These are phyloP conservation scores for Sphagnum fallax DNA, from an alignment of 228 moss, liverwort and hornwort species.

Conservation along the genomic window DNA sequence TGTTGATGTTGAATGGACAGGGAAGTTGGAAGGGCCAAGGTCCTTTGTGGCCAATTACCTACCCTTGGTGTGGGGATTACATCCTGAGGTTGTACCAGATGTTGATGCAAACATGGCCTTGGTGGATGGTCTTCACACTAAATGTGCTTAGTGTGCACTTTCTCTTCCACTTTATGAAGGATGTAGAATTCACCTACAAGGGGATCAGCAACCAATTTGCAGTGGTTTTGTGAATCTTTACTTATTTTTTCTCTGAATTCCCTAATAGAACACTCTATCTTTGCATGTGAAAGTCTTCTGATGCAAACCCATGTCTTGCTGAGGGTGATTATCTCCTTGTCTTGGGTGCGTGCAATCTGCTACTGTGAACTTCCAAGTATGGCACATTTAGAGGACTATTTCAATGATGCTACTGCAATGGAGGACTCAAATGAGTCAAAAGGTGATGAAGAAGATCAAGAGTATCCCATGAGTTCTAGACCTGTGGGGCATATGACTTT, in stretches of 20 bases:
- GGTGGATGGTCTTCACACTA: neutral
- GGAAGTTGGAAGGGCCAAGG: conserved; percentile 58
- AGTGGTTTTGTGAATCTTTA: too few species aligned
- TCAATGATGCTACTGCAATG: conserved; percentile 85
- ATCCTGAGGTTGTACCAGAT: conserved; percentile 72
- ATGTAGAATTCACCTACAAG: neutral
- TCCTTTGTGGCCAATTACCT: conserved; percentile 68
- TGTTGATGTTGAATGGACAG: conserved; percentile 28
- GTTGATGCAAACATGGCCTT: conserved; percentile 40
- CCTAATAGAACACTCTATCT: too few species aligned
- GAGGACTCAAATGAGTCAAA: conserved; percentile 54
- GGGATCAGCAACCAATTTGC: neutral
- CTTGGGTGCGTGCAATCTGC: too few species aligned
- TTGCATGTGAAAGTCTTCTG: too few species aligned
- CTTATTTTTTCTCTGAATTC: too few species aligned
- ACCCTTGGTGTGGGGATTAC: conserved; percentile 69
- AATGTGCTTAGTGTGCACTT: conserved; percentile 12
- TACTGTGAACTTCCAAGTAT: neutral
- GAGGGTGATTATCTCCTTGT: neutral
- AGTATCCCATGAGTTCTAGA: conserved; percentile 47
- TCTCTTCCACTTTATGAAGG: neutral
- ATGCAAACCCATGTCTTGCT: neutral
- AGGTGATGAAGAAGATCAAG: conserved; percentile 23
- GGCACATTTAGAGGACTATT: conserved; percentile 69
- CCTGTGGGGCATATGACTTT: neutral